A percentile compares a stretch with the other conserved stretches of the same genome.
Conservation (phyloP, 352 stramenopile genomes). For the Pythium dissimile region DNA sequence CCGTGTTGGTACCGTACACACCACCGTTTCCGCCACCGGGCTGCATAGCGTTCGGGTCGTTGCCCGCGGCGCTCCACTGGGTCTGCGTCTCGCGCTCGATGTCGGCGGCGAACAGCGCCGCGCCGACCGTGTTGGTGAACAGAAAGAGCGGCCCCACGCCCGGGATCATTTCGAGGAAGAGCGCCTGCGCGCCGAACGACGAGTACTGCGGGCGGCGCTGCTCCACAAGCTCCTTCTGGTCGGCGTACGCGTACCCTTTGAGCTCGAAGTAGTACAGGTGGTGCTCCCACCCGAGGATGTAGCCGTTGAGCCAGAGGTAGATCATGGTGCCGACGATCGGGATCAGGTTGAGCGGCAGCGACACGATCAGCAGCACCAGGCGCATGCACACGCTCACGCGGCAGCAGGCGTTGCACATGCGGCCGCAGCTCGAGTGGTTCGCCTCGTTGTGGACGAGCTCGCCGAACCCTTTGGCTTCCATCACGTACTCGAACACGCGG, state of each 20-base stretch:
- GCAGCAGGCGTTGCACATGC: slow-evolving; percentile 49
- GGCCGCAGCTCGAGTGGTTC: slow-evolving; percentile 36
- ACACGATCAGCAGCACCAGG: slow-evolving; percentile 50
- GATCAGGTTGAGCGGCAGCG: slow-evolving; percentile 65
- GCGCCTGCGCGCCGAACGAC: slow-evolving; percentile 63
- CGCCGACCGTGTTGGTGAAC: slow-evolving; percentile 71
- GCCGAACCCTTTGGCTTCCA: slow-evolving; percentile 40
- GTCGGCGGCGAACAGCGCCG: slow-evolving; percentile 61
- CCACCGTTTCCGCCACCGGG: background rate
- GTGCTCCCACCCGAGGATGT: slow-evolving; percentile 65
- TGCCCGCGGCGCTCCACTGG: background rate
- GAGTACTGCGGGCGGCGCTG: slow-evolving; percentile 54
- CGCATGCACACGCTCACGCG: slow-evolving; percentile 51
- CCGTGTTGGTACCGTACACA: background rate
- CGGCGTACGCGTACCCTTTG: slow-evolving; percentile 47
- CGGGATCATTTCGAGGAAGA: slow-evolving; percentile 75
- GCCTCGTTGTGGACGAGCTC: slow-evolving; percentile 48
- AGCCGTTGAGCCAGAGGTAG: slow-evolving; percentile 71
- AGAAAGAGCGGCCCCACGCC: slow-evolving; percentile 57
- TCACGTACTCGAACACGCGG: slow-evolving; percentile 62
- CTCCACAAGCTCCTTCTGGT: slow-evolving; percentile 52
- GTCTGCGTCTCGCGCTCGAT: slow-evolving; percentile 41
- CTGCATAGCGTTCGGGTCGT: background rate
- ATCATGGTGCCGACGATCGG: slow-evolving; percentile 55
- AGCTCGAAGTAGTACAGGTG: slow-evolving; percentile 79